These are phyloP conservation scores for Rhipidocladum racemiflorum DNA, from an alignment of 176 grass and related monocot genomes.

Conservation along the genomic window DNA sequence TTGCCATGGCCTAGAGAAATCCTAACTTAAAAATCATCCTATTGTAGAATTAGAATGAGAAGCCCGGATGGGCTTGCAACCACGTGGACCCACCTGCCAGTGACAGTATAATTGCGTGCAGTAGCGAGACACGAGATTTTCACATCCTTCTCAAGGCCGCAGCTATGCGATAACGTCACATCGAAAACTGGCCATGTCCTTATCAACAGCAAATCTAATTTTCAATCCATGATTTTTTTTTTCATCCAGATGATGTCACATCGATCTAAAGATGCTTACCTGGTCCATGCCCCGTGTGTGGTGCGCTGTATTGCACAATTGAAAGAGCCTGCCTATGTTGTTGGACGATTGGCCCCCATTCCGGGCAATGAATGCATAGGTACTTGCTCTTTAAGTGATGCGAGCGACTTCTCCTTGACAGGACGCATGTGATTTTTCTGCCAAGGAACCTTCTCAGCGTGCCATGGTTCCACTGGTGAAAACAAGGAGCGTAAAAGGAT, in stretches of 20 bases:
- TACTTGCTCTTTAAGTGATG: conserved; percentile 21
- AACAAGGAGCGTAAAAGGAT: too few species aligned
- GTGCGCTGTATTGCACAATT: conserved; percentile 20
- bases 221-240: neutral
- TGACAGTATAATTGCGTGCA: neutral
- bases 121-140: neutral
- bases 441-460: conserved; percentile 29
- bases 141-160: neutral
- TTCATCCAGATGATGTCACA: neutral
- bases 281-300: conserved; percentile 27
- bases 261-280: conserved; percentile 7
- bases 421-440: conserved; percentile 15
- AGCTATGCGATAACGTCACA: neutral
- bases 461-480: neutral
- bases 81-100: neutral
- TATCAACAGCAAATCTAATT: neutral
- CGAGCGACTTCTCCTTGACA: conserved; percentile 8
- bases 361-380: conserved; percentile 16
- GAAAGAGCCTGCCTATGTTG: conserved; percentile 43
- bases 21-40: neutral
- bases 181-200: neutral
- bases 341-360: conserved; percentile 32
- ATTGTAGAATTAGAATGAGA: neutral
- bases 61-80: neutral
- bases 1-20: neutral